These are phyloP conservation scores for Saksenaea vasiformis DNA, from an alignment of 371 early-diverging fungal genomes.

Conservation along the genomic window DNA sequence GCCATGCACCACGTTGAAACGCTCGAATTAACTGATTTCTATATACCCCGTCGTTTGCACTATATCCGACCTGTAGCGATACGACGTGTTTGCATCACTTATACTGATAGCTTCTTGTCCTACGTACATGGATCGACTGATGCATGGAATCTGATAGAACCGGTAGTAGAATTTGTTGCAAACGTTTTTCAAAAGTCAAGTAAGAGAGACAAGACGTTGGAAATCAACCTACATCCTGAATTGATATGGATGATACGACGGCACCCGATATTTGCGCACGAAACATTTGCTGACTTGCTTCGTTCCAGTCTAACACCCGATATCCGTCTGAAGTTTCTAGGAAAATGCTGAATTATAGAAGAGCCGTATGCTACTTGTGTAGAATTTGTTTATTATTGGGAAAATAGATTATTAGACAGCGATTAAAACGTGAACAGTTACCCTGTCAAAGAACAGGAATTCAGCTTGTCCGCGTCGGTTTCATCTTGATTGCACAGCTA, in stretches of 20 bases:
- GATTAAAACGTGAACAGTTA: too few relatives aligned
- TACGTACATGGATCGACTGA: not conserved
- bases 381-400: too few relatives aligned
- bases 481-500: too few relatives aligned
- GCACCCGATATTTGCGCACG: not conserved
- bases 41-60: not conserved
- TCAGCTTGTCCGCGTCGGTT: too few relatives aligned
- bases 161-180: not conserved
- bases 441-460: too few relatives aligned
- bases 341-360: not conserved
- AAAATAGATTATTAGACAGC: too few relatives aligned
- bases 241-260: not conserved
- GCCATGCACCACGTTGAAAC: not conserved
- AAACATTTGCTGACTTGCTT: not conserved
- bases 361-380: too few relatives aligned
- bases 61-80: not conserved
- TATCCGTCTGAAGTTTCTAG: not conserved
- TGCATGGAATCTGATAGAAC: not conserved
- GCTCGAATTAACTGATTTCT: not conserved
- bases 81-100: not conserved
- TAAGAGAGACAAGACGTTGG: not conserved
- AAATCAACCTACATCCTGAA: not conserved
- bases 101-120: not conserved
- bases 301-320: not conserved
- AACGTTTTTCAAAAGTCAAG: not conserved